Conservation (phyloP, 1,284 basidiomycete genomes). For the Ustilago bromivora region DNA sequence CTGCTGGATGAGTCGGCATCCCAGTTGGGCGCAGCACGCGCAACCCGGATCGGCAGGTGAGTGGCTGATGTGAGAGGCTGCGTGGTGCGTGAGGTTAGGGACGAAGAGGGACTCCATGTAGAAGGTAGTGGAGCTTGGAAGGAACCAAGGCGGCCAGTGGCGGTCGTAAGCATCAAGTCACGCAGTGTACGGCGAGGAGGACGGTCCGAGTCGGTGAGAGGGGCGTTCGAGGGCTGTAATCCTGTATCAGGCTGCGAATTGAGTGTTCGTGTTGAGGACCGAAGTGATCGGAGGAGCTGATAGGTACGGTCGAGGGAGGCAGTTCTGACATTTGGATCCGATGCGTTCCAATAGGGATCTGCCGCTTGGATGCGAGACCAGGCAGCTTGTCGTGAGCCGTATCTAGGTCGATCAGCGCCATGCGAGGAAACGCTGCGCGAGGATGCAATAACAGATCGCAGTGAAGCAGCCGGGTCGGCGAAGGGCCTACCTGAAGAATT, state of each 20-base stretch:
- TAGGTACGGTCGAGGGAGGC: constrained; percentile 23
- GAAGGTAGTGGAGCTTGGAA: not conserved
- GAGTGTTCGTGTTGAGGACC: constrained; percentile 1
- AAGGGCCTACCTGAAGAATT: constrained; percentile 9
- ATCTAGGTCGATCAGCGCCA: not conserved
- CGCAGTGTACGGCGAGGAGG: constrained; percentile 8
- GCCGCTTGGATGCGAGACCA: not conserved
- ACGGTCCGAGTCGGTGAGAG: not conserved
- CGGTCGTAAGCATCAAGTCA: constrained; percentile 16
- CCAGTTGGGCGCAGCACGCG: not conserved
- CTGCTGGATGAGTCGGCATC: not conserved
- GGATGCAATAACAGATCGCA: constrained; percentile 35
- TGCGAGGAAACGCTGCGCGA: constrained; percentile 18
- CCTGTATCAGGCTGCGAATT: not conserved
- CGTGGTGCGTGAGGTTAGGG: not conserved
- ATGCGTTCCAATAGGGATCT: not conserved
- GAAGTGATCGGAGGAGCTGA: constrained; percentile 26
- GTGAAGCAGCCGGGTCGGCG: constrained; percentile 23
- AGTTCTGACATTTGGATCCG: not conserved
- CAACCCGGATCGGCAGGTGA: not conserved
- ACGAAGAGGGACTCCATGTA: not conserved
- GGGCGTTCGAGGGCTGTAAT: too few relatives aligned
- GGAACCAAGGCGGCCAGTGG: constrained; percentile 4
- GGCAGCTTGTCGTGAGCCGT: not conserved
- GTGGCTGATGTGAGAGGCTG: not conserved